Percentiles rank a stretch among this genome's conserved stretches.
These are phyloP conservation scores for Hansenula sp. DNA, from an alignment of 1,139 yeast species.

Conservation along the genomic window DNA sequence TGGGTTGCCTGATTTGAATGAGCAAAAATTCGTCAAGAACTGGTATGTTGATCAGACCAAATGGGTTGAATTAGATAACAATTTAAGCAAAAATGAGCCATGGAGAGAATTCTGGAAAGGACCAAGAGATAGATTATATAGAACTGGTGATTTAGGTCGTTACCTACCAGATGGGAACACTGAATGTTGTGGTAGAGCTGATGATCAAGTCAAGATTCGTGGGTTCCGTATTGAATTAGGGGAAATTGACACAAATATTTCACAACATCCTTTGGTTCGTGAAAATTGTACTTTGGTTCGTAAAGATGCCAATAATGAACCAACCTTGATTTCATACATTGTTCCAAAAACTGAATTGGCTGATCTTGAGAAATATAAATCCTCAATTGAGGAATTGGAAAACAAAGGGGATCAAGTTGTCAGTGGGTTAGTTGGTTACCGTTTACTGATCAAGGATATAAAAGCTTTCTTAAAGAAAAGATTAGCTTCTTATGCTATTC, in stretches of 20 bases:
- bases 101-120: slow-evolving; percentile 90
- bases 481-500: slow-evolving; percentile 91
- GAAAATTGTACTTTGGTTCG: slow-evolving; percentile 93
- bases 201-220: slow-evolving; percentile 96
- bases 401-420: slow-evolving; percentile 63
- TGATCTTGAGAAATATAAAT: slow-evolving; percentile 50
- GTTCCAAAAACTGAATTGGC: slow-evolving; percentile 72
- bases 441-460: slow-evolving; percentile 75
- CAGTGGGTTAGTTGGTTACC: slow-evolving; percentile 71
- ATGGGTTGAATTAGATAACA: slow-evolving; percentile 57
- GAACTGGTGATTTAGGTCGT: slow-evolving; percentile 97
- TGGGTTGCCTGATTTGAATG: slow-evolving; percentile 83
- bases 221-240: slow-evolving; percentile 98
- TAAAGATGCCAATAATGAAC: slow-evolving; percentile 89
- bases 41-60: slow-evolving; percentile 72
- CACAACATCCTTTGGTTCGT: slow-evolving; percentile 87
- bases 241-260: slow-evolving; percentile 94
- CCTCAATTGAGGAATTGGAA: slow-evolving; percentile 38
- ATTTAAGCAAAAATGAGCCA: slow-evolving; percentile 37
- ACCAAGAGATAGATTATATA: slow-evolving; percentile 90
- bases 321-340: slow-evolving; percentile 83
- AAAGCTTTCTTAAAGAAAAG: slow-evolving; percentile 80
- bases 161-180: slow-evolving; percentile 96
- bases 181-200: slow-evolving; percentile 98
- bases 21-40: slow-evolving; percentile 80